Percentiles rank a stretch among this genome's conserved stretches.
These are phyloP conservation scores for Testicularia cyperi DNA, from an alignment of 1,284 basidiomycete species.

Conservation along the genomic window DNA sequence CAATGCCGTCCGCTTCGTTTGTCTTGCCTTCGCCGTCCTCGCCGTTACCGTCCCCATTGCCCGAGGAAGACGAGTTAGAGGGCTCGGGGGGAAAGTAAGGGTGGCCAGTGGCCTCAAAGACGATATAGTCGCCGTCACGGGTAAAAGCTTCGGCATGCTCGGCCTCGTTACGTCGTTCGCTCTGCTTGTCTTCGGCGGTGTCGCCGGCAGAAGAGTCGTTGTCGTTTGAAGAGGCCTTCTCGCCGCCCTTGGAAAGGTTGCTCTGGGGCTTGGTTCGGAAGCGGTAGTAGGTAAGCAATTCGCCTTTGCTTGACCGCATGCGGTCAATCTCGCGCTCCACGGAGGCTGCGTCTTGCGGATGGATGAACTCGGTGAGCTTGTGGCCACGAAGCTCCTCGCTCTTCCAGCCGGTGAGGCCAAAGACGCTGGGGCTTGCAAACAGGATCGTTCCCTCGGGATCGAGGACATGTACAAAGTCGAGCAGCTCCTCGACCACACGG, in stretches of 20 bases:
- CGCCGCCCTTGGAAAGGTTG: constrained; percentile 12
- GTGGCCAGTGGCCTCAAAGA: constrained; percentile 52
- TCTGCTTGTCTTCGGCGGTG: constrained; percentile 26
- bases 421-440: constrained; percentile 44
- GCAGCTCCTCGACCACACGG: constrained; percentile 50
- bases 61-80: neutral
- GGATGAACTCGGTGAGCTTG: constrained; percentile 46
- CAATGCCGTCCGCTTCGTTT: neutral
- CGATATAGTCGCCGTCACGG: constrained; percentile 41
- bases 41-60: constrained; percentile 3
- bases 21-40: constrained; percentile 4
- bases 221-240: constrained; percentile 10
- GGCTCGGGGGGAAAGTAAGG: constrained; percentile 45
- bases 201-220: constrained; percentile 26
- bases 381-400: constrained; percentile 46
- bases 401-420: constrained; percentile 48
- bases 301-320: constrained; percentile 34
- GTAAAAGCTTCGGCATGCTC: constrained; percentile 31
- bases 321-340: constrained; percentile 40
- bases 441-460: constrained; percentile 42
- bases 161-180: constrained; percentile 20
- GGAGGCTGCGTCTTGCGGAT: constrained; percentile 46
- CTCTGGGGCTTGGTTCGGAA: constrained; percentile 44
- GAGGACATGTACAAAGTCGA: constrained; percentile 53
- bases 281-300: constrained; percentile 49